Base-by-base conservation (phyloP, 2,329 filamentous ascomycete genomes). In the Microdochium paspali region DNA sequence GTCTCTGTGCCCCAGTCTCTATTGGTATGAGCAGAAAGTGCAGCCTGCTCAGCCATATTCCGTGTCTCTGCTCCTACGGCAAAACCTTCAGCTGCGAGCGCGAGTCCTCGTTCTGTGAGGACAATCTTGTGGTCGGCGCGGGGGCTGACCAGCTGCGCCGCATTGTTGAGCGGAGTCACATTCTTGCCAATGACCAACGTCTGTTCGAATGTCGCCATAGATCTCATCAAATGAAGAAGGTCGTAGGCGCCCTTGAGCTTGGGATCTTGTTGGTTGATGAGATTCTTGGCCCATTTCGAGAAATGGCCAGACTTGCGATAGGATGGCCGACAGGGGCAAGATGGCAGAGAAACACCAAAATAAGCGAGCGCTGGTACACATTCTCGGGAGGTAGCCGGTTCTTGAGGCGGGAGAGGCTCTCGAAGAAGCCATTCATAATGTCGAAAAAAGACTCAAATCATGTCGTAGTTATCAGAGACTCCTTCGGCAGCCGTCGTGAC, bases 361-460 rank as follows among this genome's bases (percentile, higher is more conserved):
- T 39, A 10, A 52, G 47, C 35, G 46, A 28, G 21, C 12, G 18
- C 42, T 47, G 46, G 39, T 25, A 50, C 9, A 26, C 25, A 21
- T 44, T 49, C 43, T 42, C 44, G 13, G 30, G 44, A 15, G 50
- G 50, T 20, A 50, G 28, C 35, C 40, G 46, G 23, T 18, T 35
- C 30, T 52, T 49, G 2, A 52, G 47, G 15, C 50, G 24, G 2
- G 46, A 46, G 5, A 50, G 28, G 2, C 49, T 44, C 24, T 47
- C 25, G 6, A 53, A 44, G 45, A 53, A 51, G 12, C 35, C 44
- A 20, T 51, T 25, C 51, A 53, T 53, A 31, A 48, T 44, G 26
- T 47, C 46, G 24, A 47, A 47, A 43, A 46, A 45, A 5, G 47
- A 39, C 43, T 45, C 47, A 24, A n/a, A 48, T 46, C 42, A 46